These are phyloP conservation scores for Neltuma alba DNA, from an alignment of 306 rosid genomes.

Conservation along the genomic window DNA sequence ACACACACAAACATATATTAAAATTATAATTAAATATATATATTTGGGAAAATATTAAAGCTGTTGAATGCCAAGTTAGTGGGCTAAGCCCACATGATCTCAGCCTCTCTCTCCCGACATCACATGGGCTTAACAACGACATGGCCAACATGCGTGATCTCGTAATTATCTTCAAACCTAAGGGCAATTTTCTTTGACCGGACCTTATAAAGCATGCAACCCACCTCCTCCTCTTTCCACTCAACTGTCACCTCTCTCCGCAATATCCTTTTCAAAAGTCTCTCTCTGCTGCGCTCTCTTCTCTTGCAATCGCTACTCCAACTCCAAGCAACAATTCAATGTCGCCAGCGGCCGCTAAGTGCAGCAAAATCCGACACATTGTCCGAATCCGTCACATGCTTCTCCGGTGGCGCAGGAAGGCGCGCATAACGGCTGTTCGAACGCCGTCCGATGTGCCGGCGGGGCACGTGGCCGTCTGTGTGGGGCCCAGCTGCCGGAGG, in stretches of 20 bases:
- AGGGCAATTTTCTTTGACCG: slow-evolving; percentile 8
- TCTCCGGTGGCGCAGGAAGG: slow-evolving; percentile 74
- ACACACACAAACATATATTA: too few species aligned
- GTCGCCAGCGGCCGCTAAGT: slow-evolving; percentile 47
- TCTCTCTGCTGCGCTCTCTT: background rate
- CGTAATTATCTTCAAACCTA: slow-evolving; percentile 62
- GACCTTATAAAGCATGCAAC: slow-evolving; percentile 1
- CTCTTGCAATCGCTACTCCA: background rate
- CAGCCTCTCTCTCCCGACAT: background rate
- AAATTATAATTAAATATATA: too few species aligned
- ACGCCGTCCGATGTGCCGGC: slow-evolving; percentile 73
- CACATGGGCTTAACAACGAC: slow-evolving; percentile 46
- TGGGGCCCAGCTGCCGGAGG: slow-evolving; percentile 65
- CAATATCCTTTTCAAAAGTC: background rate
- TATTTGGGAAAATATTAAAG: background rate
- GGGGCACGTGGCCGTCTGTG: slow-evolving; percentile 88
- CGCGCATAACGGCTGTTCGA: slow-evolving; percentile 36
- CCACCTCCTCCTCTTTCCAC: background rate
- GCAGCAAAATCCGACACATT: slow-evolving; percentile 80
- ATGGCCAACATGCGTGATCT: slow-evolving; percentile 35
- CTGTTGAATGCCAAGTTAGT: background rate
- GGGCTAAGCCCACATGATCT: slow-evolving; percentile 49
- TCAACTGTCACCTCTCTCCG: background rate
- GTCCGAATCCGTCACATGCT: slow-evolving; percentile 88
- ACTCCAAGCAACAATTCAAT: slow-evolving; percentile 21